phyloP scores from a whole-genome alignment of 2,329 filamentous ascomycete genomes.

The Epichloe gansuensis region DNA sequence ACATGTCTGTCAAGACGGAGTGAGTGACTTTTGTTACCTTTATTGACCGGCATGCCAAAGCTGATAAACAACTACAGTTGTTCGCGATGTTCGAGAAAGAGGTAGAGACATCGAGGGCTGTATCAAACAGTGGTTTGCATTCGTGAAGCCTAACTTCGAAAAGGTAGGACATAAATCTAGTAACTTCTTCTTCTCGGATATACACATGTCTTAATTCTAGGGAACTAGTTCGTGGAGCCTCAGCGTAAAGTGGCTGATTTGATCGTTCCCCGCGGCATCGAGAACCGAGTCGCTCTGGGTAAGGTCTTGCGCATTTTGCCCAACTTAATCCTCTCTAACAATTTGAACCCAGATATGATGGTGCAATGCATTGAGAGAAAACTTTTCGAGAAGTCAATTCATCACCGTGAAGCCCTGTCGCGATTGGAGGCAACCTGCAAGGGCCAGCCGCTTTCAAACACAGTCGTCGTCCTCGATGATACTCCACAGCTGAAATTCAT shows the following conservation, averaged over 20 bases:
- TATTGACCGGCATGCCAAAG: not conserved
- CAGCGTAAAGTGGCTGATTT: slow-evolving; percentile 88
- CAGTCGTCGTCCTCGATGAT: slow-evolving; percentile 61
- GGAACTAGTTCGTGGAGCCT: slow-evolving; percentile 63
- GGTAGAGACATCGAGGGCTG: slow-evolving; percentile 88
- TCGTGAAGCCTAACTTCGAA: slow-evolving; percentile 94
- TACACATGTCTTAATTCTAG: not conserved
- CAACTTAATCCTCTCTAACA: slow-evolving; percentile 4
- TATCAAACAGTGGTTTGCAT: slow-evolving; percentile 96
- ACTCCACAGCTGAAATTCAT: slow-evolving; percentile 77
- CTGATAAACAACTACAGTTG: slow-evolving; percentile 36
- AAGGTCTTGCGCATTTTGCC: slow-evolving; percentile 15
- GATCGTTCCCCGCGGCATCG: slow-evolving; percentile 87
- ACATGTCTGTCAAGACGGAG: slow-evolving; percentile 82
- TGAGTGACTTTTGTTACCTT: slow-evolving; percentile 28
- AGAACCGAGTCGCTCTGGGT: slow-evolving; percentile 87
- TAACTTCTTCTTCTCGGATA: not conserved
- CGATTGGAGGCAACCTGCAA: slow-evolving; percentile 62
- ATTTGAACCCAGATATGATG: slow-evolving; percentile 57
- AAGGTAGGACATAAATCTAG: slow-evolving; percentile 34
- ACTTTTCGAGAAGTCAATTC: slow-evolving; percentile 70
- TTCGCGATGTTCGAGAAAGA: slow-evolving; percentile 79
- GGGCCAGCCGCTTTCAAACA: slow-evolving; percentile 59
- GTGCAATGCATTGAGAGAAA: slow-evolving; percentile 86
- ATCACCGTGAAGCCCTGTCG: slow-evolving; percentile 68